phyloP scores from a whole-genome alignment of 2,329 filamentous ascomycete species.

The Aspergillus phoenicis region DNA sequence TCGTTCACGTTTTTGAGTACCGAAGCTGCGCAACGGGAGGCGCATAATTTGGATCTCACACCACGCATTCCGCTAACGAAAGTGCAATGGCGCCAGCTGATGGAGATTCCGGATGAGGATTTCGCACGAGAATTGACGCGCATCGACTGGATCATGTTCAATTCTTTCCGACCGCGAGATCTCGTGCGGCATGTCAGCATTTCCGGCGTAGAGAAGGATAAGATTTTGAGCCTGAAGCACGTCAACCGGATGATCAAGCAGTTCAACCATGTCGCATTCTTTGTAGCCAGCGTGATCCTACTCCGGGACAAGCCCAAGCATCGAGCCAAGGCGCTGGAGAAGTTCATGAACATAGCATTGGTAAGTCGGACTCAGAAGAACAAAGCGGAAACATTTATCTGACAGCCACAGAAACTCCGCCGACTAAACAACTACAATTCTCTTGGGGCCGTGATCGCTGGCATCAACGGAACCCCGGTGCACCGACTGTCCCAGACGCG shows the following conservation, averaged over 20 bases:
- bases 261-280: constrained; percentile 82
- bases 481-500: constrained; percentile 80
- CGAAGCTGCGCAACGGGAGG: constrained; percentile 80
- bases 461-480: constrained; percentile 84
- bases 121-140: constrained; percentile 90
- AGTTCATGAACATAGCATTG: constrained; percentile 86
- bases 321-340: constrained; percentile 84
- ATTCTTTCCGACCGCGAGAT: constrained; percentile 88
- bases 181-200: constrained; percentile 89
- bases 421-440: constrained; percentile 97
- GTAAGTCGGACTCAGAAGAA: constrained; percentile 30
- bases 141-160: constrained; percentile 99
- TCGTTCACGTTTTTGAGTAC: constrained; percentile 45
- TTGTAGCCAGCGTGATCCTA: constrained; percentile 81
- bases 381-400: constrained; percentile 6
- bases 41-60: constrained; percentile 69
- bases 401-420: constrained; percentile 65
- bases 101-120: constrained; percentile 80
- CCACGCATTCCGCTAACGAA: constrained; percentile 75
- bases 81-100: constrained; percentile 84
- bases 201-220: constrained; percentile 50
- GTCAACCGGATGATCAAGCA: constrained; percentile 94
- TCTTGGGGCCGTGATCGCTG: constrained; percentile 88
- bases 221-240: constrained; percentile 75
- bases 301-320: constrained; percentile 96